These are phyloP conservation scores for Cryptosporidium sp. DNA, from an alignment of 169 alveolate species.

Conservation along the genomic window DNA sequence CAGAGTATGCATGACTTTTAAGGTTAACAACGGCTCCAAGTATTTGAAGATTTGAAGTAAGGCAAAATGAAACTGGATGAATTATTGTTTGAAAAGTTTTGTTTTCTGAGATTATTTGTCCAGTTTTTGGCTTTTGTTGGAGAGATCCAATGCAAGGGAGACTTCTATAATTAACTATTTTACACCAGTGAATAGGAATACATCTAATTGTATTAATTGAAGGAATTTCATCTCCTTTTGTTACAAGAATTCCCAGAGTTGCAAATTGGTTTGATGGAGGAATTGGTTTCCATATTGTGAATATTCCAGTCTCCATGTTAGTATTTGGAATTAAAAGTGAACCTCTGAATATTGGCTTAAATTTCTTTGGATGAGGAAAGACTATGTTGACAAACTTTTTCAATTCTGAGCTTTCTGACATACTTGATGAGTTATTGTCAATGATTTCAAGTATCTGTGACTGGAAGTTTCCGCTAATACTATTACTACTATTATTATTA, in stretches of 20 bases:
- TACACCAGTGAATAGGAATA: conserved; percentile 64
- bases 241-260: conserved; percentile 38
- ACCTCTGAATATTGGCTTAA: conserved; percentile 54
- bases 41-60: neutral
- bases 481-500: too few species aligned
- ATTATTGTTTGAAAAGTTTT: neutral
- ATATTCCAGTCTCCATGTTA: conserved; percentile 28
- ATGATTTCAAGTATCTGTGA: conserved; percentile 34
- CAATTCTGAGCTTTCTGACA: conserved; percentile 62
- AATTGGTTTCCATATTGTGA: conserved; percentile 65
- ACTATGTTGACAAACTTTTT: conserved; percentile 37
- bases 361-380: conserved; percentile 55
- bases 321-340: conserved; percentile 27
- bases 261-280: conserved; percentile 39
- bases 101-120: neutral
- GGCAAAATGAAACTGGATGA: conserved; percentile 54
- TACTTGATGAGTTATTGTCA: conserved; percentile 61
- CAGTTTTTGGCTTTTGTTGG: neutral
- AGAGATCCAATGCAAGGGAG: conserved; percentile 49
- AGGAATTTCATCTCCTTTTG: conserved; percentile 49
- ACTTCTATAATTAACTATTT: conserved; percentile 16
- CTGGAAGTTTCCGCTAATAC: neutral
- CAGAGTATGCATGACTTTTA: conserved; percentile 8
- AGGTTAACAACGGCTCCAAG: conserved; percentile 48
- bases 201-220: conserved; percentile 18